Conservation (phyloP, 2,329 filamentous ascomycete genomes). For the Epichloe aotearoae region DNA sequence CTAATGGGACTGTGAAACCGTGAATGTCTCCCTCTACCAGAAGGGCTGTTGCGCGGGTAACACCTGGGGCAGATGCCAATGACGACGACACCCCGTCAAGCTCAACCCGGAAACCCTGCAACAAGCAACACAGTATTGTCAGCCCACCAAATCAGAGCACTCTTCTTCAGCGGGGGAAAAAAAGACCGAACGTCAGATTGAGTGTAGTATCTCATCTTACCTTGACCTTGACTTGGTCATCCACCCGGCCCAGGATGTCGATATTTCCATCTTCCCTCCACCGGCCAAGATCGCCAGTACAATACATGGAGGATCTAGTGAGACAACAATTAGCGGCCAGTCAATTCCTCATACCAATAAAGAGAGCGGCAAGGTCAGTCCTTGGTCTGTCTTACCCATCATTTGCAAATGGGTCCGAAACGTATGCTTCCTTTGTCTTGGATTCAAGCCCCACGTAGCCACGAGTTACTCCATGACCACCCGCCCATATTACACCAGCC, state of each 20-base stretch:
- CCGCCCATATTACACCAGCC: constrained; percentile 43
- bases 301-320: constrained; percentile 38
- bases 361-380: not conserved
- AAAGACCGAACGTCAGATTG: not conserved
- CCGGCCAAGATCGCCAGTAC: constrained; percentile 44
- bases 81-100: constrained; percentile 43
- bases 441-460: constrained; percentile 42
- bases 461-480: constrained; percentile 39
- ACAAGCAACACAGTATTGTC: not conserved
- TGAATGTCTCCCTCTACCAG: constrained; percentile 34
- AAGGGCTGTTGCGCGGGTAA: constrained; percentile 34
- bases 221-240: constrained; percentile 51
- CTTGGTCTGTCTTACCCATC: constrained; percentile 29
- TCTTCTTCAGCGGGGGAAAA: not conserved
- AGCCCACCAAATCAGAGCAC: not conserved
- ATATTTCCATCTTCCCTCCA: constrained; percentile 41
- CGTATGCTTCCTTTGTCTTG: constrained; percentile 36
- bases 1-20: constrained; percentile 32
- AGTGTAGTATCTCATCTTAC: constrained; percentile 15
- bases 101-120: constrained; percentile 45
- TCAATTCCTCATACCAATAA: constrained; percentile 3
- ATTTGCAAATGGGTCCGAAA: constrained; percentile 34
- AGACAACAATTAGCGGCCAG: constrained; percentile 3
- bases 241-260: constrained; percentile 41
- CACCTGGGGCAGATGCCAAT: constrained; percentile 30